Base-by-base conservation (phyloP, 2,329 filamentous ascomycete genomes). In the Herpotrichia juniperi region DNA sequence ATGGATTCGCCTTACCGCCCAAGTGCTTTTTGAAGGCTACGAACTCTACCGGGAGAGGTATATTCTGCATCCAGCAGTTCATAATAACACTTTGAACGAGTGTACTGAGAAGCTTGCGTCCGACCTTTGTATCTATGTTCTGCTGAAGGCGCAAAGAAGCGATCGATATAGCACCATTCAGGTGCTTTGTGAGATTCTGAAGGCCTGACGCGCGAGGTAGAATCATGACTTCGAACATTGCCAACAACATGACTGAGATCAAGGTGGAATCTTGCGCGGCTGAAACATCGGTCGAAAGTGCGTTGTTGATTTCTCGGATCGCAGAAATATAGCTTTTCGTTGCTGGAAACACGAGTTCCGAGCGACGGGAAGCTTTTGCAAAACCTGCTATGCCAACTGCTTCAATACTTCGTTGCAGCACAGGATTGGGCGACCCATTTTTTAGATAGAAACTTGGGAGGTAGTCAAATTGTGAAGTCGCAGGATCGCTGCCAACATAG, bases 191-290 rank as follows among this genome's bases (percentile, higher is more conserved):
- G 39, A 62, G 54, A 35, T 67, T 69, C 7, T 56, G 43, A 43
- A 66, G 58, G 9, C 59, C 61, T 22, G 44, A 48, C 0, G 43
- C 40, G 9, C 49, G 48, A 14, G 63, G 61, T 9, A 59, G 47
- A 22, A 64, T 53, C 42, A 70, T 46, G 10, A 64, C 54, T 46
- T 70, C 66, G 48, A 65, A 69, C 56, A 68, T 66, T 9, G 63
- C 58, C 2, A 64, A 55, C 37, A 67, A 50, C 42, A 68, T 52
- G 5, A 69, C 62, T 2, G 64, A 58, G 30, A 64, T 53, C 2
- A 70, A 54, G 7, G 60, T 65, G 4, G 63, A 51, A 24, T 68
- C 66, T 21, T 50, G 45, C 11, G 46, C 34, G 7, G 51, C 61
- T 10, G 34, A 37, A 6, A 51, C 54, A 1, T 59, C 46, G 16